Conservation (phyloP, 2,329 filamentous ascomycete genomes). For the Aspergillus aculeatinus region DNA sequence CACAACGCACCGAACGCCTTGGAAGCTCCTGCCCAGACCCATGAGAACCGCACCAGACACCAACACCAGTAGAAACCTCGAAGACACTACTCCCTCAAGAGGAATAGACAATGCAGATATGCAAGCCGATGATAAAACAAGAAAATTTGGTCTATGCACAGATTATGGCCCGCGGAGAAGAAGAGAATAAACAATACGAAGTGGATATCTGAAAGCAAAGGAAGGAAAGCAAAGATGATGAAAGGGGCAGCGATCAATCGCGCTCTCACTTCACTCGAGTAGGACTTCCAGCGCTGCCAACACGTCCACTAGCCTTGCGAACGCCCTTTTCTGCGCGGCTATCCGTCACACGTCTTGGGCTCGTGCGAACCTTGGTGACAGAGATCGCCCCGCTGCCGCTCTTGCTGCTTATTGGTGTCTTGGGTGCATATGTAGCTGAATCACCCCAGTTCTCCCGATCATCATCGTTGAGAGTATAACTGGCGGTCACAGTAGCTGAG, state of each 20-base stretch:
- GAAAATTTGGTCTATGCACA: slow-evolving; percentile 17
- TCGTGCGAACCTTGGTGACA: slow-evolving; percentile 64
- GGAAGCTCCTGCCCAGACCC: slow-evolving; percentile 23
- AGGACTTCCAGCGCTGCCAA: slow-evolving; percentile 44
- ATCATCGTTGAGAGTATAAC: slow-evolving; percentile 64
- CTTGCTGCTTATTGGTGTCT: slow-evolving; percentile 58
- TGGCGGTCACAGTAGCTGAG: slow-evolving; percentile 70
- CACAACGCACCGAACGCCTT: slow-evolving; percentile 28
- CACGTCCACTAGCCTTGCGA: slow-evolving; percentile 48
- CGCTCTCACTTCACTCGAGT: slow-evolving; percentile 30
- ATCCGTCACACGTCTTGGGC: slow-evolving; percentile 47
- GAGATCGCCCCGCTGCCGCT: slow-evolving; percentile 52
- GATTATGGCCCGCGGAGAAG: slow-evolving; percentile 15
- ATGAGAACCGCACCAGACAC: slow-evolving; percentile 24
- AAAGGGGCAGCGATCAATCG: neutral
- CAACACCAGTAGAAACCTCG: slow-evolving; percentile 15
- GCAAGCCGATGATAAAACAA: slow-evolving; percentile 22
- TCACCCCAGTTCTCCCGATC: slow-evolving; percentile 68
- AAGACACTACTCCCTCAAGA: slow-evolving; percentile 11
- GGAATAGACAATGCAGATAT: slow-evolving; percentile 21
- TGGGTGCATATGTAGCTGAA: slow-evolving; percentile 33
- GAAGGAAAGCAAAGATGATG: slow-evolving; percentile 7
- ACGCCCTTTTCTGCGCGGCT: slow-evolving; percentile 42
- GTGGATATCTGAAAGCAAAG: slow-evolving; percentile 14
- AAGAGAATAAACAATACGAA: slow-evolving; percentile 4